Evolutionary conservation across 495 filamentous ascomycete species (phyloP).

Genomic region (Chaetomium cochliodes): DNA sequence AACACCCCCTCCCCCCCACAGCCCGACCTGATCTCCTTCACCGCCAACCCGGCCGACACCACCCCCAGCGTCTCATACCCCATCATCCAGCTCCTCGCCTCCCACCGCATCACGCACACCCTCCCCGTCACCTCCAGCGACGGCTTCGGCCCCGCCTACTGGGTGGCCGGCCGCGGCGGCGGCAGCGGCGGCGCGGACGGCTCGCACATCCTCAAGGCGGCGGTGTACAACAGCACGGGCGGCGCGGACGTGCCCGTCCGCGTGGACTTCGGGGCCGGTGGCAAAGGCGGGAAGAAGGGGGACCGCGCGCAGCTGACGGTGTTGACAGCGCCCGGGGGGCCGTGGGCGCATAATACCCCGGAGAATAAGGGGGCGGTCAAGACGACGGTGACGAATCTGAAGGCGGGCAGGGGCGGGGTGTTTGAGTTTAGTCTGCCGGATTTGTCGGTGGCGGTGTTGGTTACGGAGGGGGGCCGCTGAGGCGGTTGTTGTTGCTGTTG

Average conservation of each 20-base stretch:
- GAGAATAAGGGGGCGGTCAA: conserved; percentile 40
- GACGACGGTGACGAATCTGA: conserved; percentile 44
- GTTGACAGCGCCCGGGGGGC: conserved; percentile 49
- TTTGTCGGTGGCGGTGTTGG: conserved; percentile 55
- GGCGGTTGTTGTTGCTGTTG: neutral
- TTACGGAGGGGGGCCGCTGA: conserved; percentile 20
- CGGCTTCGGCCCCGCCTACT: conserved; percentile 57
- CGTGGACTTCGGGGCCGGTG: conserved; percentile 48
- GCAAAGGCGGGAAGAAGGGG: conserved; percentile 42
- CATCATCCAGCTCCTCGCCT: conserved; percentile 48
- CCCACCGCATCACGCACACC: conserved; percentile 55
- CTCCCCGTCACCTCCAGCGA: conserved; percentile 40
- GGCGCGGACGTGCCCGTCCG: conserved; percentile 46
- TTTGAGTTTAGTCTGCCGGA: conserved; percentile 52
- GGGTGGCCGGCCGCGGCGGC: conserved; percentile 48
- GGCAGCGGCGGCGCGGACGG: conserved; percentile 24
- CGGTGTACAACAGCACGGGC: conserved; percentile 62
- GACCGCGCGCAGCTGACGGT: conserved; percentile 56
- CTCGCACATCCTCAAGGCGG: conserved; percentile 57
- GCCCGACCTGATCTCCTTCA: conserved; percentile 51
- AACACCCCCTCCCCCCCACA: neutral
- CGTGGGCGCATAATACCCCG: conserved; percentile 42
- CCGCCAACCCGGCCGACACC: conserved; percentile 52
- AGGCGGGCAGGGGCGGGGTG: conserved; percentile 44
- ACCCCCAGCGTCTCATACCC: conserved; percentile 42